Evolutionary conservation across 1,284 basidiomycete genomes (phyloP), one percentile per base, ranked within the genome.

Genomic region (Papiliotrema laurentii): DNA sequence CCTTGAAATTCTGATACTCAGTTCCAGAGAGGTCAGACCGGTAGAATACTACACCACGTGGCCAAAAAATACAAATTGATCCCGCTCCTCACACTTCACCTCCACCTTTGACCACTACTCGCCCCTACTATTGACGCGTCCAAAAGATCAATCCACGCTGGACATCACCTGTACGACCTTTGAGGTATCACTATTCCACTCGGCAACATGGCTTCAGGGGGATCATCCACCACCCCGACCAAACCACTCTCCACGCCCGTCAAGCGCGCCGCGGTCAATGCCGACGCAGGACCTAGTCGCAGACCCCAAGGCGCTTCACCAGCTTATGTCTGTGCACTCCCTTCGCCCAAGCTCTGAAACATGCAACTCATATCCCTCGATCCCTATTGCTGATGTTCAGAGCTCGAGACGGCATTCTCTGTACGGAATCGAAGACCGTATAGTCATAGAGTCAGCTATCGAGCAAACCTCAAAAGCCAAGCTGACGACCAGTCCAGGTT

Each of bases 361-460:
- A 24, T 43, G 9, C 30, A 31, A 16, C 30, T 31, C 30, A 9
- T 31, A 31, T 16, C 14, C 10, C 2, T 13, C 21, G 11, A 6
- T 14, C 19, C 13, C 5, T 5, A 11, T 13, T 36, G 13, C 31
- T 48, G 36, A 38, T 18, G 25, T 0, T 7, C 21, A 72, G 71
- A 72, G 64, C 44, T 65, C 66, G 9, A 54, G 69, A 30, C 58
- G 70, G 33, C 74, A 75, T 45, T 75, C 74, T 3, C 51, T 76
- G 11, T 76, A 76, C 53, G 75, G 75, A 2, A 71, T 66, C 5
- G 75, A 76, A 45, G 74, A 76, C 47, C 58, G 74, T 2, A 60
- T 76, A 7, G 60, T 76, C 14, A 69, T 76, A 3, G 75, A 76
- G 72, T 73, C 31, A 55, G 69, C 36, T 14, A 43, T 24, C 25